These are phyloP conservation scores for Pseudoturritis turrita DNA, from an alignment of 345 rosid genomes.

Conservation along the genomic window DNA sequence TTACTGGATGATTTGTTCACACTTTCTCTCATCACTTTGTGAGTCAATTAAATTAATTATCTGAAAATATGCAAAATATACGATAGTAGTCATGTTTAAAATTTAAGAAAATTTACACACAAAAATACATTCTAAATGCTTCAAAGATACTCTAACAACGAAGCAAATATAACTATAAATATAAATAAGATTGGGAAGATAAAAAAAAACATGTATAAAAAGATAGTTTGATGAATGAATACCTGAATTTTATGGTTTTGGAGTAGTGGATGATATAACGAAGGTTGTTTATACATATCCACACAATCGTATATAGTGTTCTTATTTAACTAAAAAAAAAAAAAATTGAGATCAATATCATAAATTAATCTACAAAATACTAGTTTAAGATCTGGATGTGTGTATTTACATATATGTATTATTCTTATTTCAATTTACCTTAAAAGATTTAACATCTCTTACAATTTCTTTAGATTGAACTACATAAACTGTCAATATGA, in stretches of 20 bases:
- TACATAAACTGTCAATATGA: neutral
- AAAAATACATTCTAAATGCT: too few relatives aligned
- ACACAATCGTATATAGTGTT: slow-evolving; percentile 5
- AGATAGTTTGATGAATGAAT: neutral
- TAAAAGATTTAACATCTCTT: neutral
- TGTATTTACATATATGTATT: neutral
- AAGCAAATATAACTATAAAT: too few relatives aligned
- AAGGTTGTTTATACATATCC: slow-evolving; percentile 12
- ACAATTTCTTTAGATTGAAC: neutral
- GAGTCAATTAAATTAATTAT: too few relatives aligned
- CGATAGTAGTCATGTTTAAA: too few relatives aligned
- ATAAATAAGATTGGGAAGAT: too few relatives aligned
- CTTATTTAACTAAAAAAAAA: neutral
- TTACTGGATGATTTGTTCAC: too few relatives aligned
- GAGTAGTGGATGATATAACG: slow-evolving; percentile 5
- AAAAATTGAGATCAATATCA: neutral
- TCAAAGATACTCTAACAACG: too few relatives aligned
- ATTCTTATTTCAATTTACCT: neutral
- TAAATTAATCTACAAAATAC: neutral
- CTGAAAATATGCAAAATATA: too few relatives aligned
- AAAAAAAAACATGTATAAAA: too few relatives aligned
- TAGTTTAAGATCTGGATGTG: neutral
- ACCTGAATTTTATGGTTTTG: slow-evolving; percentile 12
- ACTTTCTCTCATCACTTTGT: too few relatives aligned
- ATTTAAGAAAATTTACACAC: too few relatives aligned